These are phyloP conservation scores for Monilinia aucupariae DNA, from an alignment of 2,329 filamentous ascomycete genomes.

Conservation along the genomic window DNA sequence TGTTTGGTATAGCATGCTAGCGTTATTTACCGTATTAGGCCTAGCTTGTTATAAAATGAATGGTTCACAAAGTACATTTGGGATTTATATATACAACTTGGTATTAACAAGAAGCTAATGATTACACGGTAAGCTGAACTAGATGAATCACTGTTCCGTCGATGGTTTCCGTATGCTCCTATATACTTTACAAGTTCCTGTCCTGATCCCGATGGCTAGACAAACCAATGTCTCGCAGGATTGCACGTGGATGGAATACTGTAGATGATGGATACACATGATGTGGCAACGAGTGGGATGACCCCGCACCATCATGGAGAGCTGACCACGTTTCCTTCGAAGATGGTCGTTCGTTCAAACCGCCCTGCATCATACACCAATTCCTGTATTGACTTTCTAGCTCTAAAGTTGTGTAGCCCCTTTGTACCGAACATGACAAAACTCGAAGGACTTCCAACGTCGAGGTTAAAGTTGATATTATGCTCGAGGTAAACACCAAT, in stretches of 20 bases:
- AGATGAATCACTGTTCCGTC: background rate
- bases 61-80: background rate
- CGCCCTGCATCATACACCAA: constrained; percentile 33
- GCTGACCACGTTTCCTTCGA: constrained; percentile 21
- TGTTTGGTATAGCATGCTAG: too few species aligned
- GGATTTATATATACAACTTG: background rate
- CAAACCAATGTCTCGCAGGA: background rate
- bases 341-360: constrained; percentile 28
- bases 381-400: constrained; percentile 29
- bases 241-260: constrained; percentile 6
- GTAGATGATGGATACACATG: constrained; percentile 5
- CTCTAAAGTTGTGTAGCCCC: constrained; percentile 23
- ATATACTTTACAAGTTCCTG: background rate
- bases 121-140: background rate
- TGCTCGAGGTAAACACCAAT: constrained; percentile 25
- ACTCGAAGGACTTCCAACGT: constrained; percentile 28
- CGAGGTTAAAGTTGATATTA: constrained; percentile 20
- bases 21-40: background rate
- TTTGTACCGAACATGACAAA: constrained; percentile 31
- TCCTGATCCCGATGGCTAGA: background rate
- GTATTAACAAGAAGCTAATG: too few species aligned
- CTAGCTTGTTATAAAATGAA: too few species aligned
- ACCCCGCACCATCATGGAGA: background rate
- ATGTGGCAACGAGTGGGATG: background rate
- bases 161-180: background rate